These are phyloP conservation scores for Alternaria consortialis DNA, from an alignment of 2,329 filamentous ascomycete genomes.

Conservation along the genomic window DNA sequence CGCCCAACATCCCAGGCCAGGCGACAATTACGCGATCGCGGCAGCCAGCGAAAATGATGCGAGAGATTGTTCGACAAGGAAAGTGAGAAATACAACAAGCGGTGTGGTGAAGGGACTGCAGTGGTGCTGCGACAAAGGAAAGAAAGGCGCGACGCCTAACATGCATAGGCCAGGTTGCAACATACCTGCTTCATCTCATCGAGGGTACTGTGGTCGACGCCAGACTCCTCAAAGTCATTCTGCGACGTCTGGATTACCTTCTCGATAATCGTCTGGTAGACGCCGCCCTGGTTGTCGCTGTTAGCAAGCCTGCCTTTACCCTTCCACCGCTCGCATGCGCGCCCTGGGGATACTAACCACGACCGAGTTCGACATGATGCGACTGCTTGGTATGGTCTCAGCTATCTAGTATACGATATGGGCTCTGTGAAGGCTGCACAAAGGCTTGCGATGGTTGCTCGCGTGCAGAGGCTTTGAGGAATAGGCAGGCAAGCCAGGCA, in stretches of 20 bases:
- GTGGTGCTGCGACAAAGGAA: conserved; percentile 20
- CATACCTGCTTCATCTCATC: conserved; percentile 88
- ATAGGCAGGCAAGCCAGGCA: conserved; percentile 38
- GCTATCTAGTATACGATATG: conserved; percentile 29
- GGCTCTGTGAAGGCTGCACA: conserved; percentile 23
- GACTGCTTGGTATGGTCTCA: conserved; percentile 21
- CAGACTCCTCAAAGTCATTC: conserved; percentile 96
- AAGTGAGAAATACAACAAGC: conserved; percentile 10
- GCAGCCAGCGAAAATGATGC: conserved; percentile 29
- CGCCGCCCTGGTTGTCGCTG: conserved; percentile 64
- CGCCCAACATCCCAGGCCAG: conserved; percentile 45
- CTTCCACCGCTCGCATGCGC: conserved; percentile 25
- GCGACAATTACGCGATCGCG: conserved; percentile 29
- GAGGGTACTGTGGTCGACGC: conserved; percentile 86
- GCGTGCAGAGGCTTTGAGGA: conserved; percentile 26
- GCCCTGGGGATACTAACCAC: conserved; percentile 47
- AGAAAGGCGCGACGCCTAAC: conserved; percentile 25
- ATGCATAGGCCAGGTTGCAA: conserved; percentile 35
- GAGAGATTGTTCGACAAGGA: conserved; percentile 19
- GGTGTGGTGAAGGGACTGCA: conserved; percentile 14
- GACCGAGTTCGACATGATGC: conserved; percentile 50
- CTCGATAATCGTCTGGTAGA: conserved; percentile 92
- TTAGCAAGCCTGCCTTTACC: conserved; percentile 38
- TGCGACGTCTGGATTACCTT: conserved; percentile 71
- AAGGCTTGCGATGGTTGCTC: conserved; percentile 31